Conservation (phyloP, 83 land plant genomes). For the Picea abies region DNA sequence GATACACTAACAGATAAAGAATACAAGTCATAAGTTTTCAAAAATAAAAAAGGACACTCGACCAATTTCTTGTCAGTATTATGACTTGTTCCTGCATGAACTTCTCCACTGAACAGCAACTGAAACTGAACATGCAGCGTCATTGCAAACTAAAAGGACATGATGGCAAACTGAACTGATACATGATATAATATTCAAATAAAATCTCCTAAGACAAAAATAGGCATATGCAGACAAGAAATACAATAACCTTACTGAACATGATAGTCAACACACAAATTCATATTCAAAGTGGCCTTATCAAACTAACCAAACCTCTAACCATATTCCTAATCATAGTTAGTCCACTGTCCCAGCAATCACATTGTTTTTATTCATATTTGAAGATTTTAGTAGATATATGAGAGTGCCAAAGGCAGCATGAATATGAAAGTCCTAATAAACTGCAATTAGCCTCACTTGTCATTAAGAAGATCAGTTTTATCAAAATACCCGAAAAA, state of each 20-base stretch:
- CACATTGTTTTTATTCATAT: neutral
- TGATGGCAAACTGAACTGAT: too few relatives aligned
- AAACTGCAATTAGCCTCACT: neutral
- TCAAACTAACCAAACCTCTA: constrained; percentile 4
- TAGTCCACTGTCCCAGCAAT: neutral
- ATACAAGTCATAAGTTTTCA: too few relatives aligned
- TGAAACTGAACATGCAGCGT: too few relatives aligned
- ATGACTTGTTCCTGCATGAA: too few relatives aligned
- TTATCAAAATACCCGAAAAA: neutral
- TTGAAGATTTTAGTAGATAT: neutral
- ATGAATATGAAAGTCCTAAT: neutral
- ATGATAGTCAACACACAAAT: neutral
- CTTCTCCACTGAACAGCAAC: too few relatives aligned
- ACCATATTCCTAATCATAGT: neutral
- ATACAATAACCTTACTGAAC: neutral
- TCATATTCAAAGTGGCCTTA: neutral
- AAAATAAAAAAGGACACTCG: too few relatives aligned
- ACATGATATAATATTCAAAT: neutral
- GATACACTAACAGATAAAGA: too few relatives aligned
- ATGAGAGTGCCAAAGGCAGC: neutral
- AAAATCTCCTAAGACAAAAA: neutral
- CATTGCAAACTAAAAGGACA: too few relatives aligned
- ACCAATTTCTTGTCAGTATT: too few relatives aligned
- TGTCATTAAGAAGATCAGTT: neutral
- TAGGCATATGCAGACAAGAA: neutral